Conservation (phyloP, 164 flowering plant genomes). For the Tinospora cordifolia region DNA sequence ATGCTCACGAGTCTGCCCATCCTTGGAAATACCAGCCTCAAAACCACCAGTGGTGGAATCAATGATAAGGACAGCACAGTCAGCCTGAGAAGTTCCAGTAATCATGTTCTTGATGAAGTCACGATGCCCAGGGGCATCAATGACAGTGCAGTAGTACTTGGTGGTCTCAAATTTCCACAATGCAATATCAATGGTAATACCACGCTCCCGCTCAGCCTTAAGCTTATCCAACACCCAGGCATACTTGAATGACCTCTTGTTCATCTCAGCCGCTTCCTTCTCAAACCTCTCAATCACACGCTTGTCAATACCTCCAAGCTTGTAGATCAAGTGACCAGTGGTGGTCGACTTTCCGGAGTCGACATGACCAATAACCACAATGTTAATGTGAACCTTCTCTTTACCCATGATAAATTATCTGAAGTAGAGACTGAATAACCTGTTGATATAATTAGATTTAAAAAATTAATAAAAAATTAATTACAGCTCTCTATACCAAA, state of each 20-base stretch:
- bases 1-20: conserved; percentile 29
- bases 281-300: conserved; percentile 28
- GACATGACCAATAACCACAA: conserved; percentile 62
- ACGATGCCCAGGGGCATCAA: conserved; percentile 27
- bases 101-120: conserved; percentile 26
- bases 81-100: conserved; percentile 28
- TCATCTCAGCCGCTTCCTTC: conserved; percentile 28
- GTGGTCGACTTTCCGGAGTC: conserved; percentile 59
- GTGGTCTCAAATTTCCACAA: conserved; percentile 26
- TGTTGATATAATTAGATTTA: not conserved
- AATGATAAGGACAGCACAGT: conserved; percentile 25
- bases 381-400: conserved; percentile 56
- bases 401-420: conserved; percentile 34
- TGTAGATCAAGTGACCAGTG: conserved; percentile 49
- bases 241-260: conserved; percentile 26
- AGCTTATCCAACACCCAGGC: conserved; percentile 47
- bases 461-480: not conserved
- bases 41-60: conserved; percentile 28
- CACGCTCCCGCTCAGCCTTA: conserved; percentile 28
- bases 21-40: conserved; percentile 27
- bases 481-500: no score
- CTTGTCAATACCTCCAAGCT: conserved; percentile 32
- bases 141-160: conserved; percentile 25
- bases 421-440: not conserved
- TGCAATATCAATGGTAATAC: conserved; percentile 26